Percentiles rank a stretch among this genome's conserved stretches.
Conservation (phyloP, 805 yeast genomes). For the Crinitomyces ghanaensis region DNA sequence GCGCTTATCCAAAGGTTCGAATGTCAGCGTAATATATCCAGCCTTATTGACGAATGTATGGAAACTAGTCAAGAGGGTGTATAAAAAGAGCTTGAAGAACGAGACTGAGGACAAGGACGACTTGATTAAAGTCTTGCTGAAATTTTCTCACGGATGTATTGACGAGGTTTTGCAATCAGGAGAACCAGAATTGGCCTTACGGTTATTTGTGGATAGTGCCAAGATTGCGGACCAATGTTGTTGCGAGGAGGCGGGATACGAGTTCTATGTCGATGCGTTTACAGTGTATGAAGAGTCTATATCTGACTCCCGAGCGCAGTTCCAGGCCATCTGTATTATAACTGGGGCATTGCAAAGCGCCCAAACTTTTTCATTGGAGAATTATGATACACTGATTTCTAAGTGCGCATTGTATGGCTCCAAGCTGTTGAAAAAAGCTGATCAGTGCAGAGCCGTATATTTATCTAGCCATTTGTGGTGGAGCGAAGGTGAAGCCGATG, state of each 20-base stretch:
- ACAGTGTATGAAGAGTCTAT: constrained; percentile 64
- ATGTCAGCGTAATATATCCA: constrained; percentile 57
- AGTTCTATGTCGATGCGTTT: constrained; percentile 80
- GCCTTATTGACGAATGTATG: constrained; percentile 55
- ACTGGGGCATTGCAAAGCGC: constrained; percentile 42
- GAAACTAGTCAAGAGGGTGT: constrained; percentile 43
- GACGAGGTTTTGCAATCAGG: constrained; percentile 44
- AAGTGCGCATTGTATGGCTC: constrained; percentile 82
- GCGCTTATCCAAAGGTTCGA: constrained; percentile 42
- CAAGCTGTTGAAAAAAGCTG: constrained; percentile 79
- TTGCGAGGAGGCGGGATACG: constrained; percentile 66
- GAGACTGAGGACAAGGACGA: constrained; percentile 17
- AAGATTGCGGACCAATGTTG: constrained; percentile 67
- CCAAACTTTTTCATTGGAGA: constrained; percentile 45
- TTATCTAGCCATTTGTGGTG: constrained; percentile 89
- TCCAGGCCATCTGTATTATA: constrained; percentile 39
- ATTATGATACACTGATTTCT: constrained; percentile 72
- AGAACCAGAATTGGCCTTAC: constrained; percentile 28
- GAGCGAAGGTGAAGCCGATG: constrained; percentile 61
- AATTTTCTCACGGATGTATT: constrained; percentile 56
- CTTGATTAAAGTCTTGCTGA: constrained; percentile 45
- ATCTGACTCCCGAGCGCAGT: constrained; percentile 43
- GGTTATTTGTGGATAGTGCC: constrained; percentile 53
- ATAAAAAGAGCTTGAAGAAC: neutral
- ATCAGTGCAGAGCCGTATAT: constrained; percentile 87